phyloP scores from a whole-genome alignment of 176 grass and related monocot genomes.

The Hsuehochloa calcarea region DNA sequence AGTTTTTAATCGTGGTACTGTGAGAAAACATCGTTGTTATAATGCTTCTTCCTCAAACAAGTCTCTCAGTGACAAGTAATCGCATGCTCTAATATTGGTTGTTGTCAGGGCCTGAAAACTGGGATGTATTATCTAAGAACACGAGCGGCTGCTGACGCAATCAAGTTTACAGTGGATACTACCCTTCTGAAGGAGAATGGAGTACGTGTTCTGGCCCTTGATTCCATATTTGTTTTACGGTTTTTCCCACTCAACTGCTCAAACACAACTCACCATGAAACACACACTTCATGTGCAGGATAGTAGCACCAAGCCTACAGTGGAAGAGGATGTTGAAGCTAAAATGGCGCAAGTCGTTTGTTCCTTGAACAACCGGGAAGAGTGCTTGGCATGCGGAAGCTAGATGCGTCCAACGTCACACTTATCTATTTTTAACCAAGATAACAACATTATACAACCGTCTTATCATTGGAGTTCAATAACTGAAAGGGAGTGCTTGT shows the following conservation, averaged over 20 bases:
- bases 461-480: constrained; percentile 31
- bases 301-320: constrained; percentile 26
- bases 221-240: background rate
- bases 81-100: background rate
- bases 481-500: constrained; percentile 10
- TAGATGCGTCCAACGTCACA: constrained; percentile 28
- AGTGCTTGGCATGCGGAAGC: constrained; percentile 88
- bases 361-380: constrained; percentile 89
- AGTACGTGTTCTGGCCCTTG: background rate
- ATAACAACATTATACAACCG: constrained; percentile 9
- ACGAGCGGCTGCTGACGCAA: constrained; percentile 86
- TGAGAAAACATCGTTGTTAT: background rate
- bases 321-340: constrained; percentile 63
- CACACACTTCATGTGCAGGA: constrained; percentile 35
- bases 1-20: background rate
- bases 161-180: constrained; percentile 96
- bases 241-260: background rate
- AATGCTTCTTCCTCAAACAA: background rate
- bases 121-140: constrained; percentile 99
- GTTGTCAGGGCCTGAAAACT: constrained; percentile 86
- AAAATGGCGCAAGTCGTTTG: constrained; percentile 98
- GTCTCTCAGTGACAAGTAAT: background rate
- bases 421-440: constrained; percentile 1
- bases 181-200: constrained; percentile 53
- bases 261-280: constrained; percentile 18